Percentiles rank a stretch among this genome's conserved stretches.
These are phyloP conservation scores for Phaffia rhodozyma DNA, from an alignment of 1,284 basidiomycete genomes.

Conservation along the genomic window DNA sequence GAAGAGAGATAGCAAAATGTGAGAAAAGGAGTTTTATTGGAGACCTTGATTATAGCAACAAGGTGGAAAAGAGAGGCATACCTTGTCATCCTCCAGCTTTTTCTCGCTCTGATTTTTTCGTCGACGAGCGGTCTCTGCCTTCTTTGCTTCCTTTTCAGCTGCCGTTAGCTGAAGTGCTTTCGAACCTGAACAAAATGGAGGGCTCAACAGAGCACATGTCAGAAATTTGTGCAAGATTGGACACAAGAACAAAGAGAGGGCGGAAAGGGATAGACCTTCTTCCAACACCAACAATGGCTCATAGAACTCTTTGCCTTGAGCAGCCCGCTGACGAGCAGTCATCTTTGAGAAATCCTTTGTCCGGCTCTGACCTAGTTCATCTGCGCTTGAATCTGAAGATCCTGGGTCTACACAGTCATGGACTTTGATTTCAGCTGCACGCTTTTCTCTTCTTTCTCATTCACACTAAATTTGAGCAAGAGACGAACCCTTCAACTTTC, in stretches of 20 bases:
- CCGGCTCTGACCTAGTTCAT: no score
- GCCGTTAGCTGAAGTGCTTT: conserved; percentile 4
- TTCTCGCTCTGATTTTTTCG: conserved; percentile 15
- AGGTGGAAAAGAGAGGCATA: neutral
- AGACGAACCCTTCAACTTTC: no score
- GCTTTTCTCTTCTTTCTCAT: no score
- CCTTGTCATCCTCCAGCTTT: conserved; percentile 16
- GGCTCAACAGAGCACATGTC: no score
- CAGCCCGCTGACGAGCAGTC: neutral
- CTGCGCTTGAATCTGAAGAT: no score
- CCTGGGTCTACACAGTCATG: no score
- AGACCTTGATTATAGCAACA: neutral
- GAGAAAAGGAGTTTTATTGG: neutral
- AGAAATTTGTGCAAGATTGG: neutral
- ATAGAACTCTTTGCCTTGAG: neutral
- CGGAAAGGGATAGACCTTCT: neutral
- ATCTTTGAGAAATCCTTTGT: neutral
- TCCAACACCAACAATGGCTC: neutral
- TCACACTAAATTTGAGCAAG: no score
- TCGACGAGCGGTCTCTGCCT: conserved; percentile 10
- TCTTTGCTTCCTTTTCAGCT: conserved; percentile 10
- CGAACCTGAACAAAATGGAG: neutral
- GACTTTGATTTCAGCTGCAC: no score
- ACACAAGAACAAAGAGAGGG: no score
- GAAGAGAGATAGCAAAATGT: no score